These are phyloP conservation scores for Aspergillus niger DNA, from an alignment of 2,329 filamentous ascomycete genomes.

Conservation along the genomic window DNA sequence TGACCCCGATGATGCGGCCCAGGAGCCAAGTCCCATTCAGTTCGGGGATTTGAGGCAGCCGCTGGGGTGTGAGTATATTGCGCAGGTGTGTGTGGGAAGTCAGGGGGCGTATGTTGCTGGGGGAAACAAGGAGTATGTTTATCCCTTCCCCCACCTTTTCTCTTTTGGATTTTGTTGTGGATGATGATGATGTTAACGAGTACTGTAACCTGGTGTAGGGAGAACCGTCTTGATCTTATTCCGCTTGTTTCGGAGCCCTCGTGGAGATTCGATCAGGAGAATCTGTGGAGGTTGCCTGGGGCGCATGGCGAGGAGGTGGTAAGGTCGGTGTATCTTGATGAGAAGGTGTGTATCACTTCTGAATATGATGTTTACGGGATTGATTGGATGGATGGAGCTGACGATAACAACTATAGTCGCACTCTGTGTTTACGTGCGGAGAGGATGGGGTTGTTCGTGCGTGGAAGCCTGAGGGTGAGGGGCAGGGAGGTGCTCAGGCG, in stretches of 20 bases:
- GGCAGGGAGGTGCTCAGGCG: constrained; percentile 9
- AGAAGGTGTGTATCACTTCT: constrained; percentile 38
- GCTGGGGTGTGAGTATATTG: constrained; percentile 61
- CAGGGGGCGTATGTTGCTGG: constrained; percentile 49
- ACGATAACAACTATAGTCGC: constrained; percentile 28
- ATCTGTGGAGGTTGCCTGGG: constrained; percentile 46
- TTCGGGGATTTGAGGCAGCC: constrained; percentile 60
- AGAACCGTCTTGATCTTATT: constrained; percentile 46
- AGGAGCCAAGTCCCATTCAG: constrained; percentile 47
- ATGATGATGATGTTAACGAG: too few species aligned
- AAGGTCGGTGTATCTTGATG: constrained; percentile 49
- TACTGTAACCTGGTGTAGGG: constrained; percentile 25
- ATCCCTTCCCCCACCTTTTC: too few species aligned
- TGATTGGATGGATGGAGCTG: not conserved
- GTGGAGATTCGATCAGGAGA: constrained; percentile 44
- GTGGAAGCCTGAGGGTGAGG: constrained; percentile 35
- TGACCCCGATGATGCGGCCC: constrained; percentile 51
- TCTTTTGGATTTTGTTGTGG: too few species aligned
- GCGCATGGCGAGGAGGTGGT: constrained; percentile 54
- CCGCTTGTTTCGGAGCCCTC: constrained; percentile 38
- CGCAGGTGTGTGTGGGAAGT: constrained; percentile 52
- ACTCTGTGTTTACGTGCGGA: constrained; percentile 48
- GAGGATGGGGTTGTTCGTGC: constrained; percentile 48
- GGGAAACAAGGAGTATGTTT: constrained; percentile 52
- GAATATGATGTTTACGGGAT: not conserved